Evolutionary conservation across 768 basidiomycete species (phyloP), one percentile per base, ranked within the genome.

Genomic region (Auricularia heimuer): DNA sequence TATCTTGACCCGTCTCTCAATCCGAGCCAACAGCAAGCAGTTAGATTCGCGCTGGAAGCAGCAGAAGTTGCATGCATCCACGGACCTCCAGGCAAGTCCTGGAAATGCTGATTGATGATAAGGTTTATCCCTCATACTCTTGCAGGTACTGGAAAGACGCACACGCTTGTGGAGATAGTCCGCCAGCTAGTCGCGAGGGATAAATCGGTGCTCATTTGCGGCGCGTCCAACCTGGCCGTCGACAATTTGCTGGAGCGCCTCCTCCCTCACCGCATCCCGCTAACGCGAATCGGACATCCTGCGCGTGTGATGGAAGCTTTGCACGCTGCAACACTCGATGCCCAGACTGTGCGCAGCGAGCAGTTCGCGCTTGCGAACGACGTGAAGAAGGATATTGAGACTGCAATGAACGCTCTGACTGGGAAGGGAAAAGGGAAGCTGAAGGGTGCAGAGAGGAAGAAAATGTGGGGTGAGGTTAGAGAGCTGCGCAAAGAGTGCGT

Each of bases 241-340:
- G 97, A 99, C 74, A 99, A 99, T 74, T 89, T 99, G 45, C 81
- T 99, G 12, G 89, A 95, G 69, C 82, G 97, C 21, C 80, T 99
- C 10, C 66, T 75, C 0, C 66, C 71, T 0, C 77, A 65, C 65
- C 70, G 33, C 62, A 71, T 68, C 63, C 73, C 54, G 71, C 83
- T 88, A 6, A 94, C 94, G 0, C 83, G 97, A n/a, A 81, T 99
- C 12, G 97, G 97, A 0, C 97, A 99, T 74, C 97, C 97, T 0
- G 96, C 97, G 0, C 83, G 97, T 33, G 88, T 98, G 0, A 89
- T 97, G 80, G 79, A 86, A 35, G 69, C 71, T 18, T 72, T 82
- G 12, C 70, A 77, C 2, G 42, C 65, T 1, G 65, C 74, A 16
- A 75, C 66, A 14, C 68, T 47, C 51, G 69, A 71, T 51, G 61